Evolutionary conservation across 179 eudicot genomes (phyloP).

Genomic region (Heliamphora pulchella): DNA sequence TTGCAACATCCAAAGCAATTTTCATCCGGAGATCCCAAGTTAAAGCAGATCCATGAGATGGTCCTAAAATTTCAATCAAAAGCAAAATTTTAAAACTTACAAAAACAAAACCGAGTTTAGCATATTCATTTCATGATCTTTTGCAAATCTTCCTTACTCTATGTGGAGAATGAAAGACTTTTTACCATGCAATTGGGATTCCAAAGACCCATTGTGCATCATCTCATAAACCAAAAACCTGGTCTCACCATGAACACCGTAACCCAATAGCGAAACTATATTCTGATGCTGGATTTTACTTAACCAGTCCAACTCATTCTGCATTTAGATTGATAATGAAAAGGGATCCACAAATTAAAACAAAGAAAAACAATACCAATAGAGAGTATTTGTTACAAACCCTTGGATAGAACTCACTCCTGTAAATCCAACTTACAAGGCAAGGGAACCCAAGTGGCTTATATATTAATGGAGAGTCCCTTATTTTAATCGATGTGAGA

Average conservation of each 20-base stretch:
- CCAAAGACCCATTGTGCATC: conserved; percentile 79
- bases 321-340: conserved; percentile 20
- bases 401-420: too few relatives aligned
- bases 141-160: neutral
- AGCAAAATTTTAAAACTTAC: neutral
- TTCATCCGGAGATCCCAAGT: conserved; percentile 80
- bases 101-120: neutral
- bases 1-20: conserved; percentile 80
- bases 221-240: conserved; percentile 70
- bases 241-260: conserved; percentile 45
- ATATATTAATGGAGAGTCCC: too few relatives aligned
- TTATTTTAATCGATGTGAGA: too few relatives aligned
- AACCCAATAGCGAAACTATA: conserved; percentile 57
- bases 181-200: conserved; percentile 80
- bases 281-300: conserved; percentile 69
- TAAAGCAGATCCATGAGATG: conserved; percentile 61
- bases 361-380: conserved; percentile 14
- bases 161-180: neutral
- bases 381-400: too few relatives aligned
- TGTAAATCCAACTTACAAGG: too few relatives aligned
- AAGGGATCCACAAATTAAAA: conserved; percentile 1
- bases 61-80: conserved; percentile 39
- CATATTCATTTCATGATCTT: neutral
- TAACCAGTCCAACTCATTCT: conserved; percentile 78
- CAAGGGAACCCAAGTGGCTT: too few relatives aligned